Evolutionary conservation across 1,139 yeast genomes (phyloP).

Genomic region (Candida neerlandica): DNA sequence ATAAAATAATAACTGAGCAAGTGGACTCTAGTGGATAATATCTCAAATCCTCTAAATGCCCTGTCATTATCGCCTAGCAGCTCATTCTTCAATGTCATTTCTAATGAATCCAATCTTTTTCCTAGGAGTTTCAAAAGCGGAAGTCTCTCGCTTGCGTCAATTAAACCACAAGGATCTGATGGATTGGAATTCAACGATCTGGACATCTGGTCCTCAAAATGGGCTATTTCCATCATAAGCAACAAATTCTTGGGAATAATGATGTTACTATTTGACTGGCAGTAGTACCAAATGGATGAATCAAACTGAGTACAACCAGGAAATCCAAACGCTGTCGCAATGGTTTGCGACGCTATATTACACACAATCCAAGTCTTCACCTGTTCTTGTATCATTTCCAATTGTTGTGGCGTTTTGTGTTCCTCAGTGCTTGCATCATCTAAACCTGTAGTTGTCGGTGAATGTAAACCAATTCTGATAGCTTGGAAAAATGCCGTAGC

Average conservation of each 20-base stretch:
- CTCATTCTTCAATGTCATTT: constrained; percentile 46
- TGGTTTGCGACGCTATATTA: constrained; percentile 83
- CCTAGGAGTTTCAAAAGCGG: constrained; percentile 73
- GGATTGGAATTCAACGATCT: constrained; percentile 75
- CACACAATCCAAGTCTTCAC: constrained; percentile 92
- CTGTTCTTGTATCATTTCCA: constrained; percentile 67
- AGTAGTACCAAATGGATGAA: constrained; percentile 62
- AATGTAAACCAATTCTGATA: constrained; percentile 84
- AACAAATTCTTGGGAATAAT: constrained; percentile 63
- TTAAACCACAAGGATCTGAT: constrained; percentile 65
- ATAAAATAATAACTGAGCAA: constrained; percentile 78
- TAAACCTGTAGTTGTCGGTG: constrained; percentile 29
- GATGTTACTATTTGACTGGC: constrained; percentile 39
- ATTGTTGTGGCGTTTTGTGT: constrained; percentile 28
- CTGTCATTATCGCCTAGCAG: constrained; percentile 40
- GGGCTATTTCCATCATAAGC: constrained; percentile 80
- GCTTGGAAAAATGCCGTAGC: constrained; percentile 94
- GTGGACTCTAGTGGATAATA: constrained; percentile 76
- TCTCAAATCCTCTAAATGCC: constrained; percentile 66
- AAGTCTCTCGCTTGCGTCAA: constrained; percentile 67
- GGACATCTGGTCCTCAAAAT: constrained; percentile 83
- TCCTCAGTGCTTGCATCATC: neutral
- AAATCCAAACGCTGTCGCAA: constrained; percentile 91
- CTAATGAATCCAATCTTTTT: constrained; percentile 75
- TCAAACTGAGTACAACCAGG: constrained; percentile 91